Conservation (phyloP, 1,139 yeast species). For the Zygosaccharomyces pseudobailii region DNA sequence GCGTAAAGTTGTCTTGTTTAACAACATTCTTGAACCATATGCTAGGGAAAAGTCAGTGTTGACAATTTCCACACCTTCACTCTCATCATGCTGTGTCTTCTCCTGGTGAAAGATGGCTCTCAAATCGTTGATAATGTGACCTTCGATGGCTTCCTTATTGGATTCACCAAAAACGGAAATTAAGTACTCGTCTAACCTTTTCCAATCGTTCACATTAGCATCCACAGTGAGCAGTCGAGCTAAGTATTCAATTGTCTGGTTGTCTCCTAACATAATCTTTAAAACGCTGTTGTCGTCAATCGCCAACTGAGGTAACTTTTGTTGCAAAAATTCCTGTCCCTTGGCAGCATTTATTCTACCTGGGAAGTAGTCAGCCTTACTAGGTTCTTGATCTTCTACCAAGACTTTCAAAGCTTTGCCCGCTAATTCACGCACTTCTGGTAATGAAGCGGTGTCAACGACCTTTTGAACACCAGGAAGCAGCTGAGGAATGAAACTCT, state of each 20-base stretch:
- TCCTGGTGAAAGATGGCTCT: slow-evolving; percentile 65
- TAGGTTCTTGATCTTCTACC: slow-evolving; percentile 69
- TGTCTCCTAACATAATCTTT: slow-evolving; percentile 34
- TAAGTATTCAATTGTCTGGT: slow-evolving; percentile 46
- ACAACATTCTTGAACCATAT: slow-evolving; percentile 94
- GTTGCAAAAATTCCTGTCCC: slow-evolving; percentile 45
- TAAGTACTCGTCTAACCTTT: slow-evolving; percentile 57
- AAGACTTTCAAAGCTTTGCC: slow-evolving; percentile 77
- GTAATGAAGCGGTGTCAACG: slow-evolving; percentile 83
- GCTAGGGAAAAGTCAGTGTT: slow-evolving; percentile 94
- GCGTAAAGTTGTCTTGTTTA: slow-evolving; percentile 85
- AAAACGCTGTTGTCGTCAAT: slow-evolving; percentile 19
- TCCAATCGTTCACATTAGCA: slow-evolving; percentile 91
- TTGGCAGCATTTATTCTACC: slow-evolving; percentile 61
- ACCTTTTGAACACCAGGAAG: slow-evolving; percentile 90
- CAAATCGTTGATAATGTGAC: slow-evolving; percentile 46
- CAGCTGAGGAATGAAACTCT: slow-evolving; percentile 76
- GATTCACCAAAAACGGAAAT: slow-evolving; percentile 44
- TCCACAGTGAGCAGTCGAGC: slow-evolving; percentile 56
- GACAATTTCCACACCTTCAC: slow-evolving; percentile 83
- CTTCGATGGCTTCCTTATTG: slow-evolving; percentile 42
- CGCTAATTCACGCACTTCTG: slow-evolving; percentile 94
- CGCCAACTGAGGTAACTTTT: slow-evolving; percentile 33
- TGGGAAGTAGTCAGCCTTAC: slow-evolving; percentile 51
- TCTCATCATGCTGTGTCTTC: slow-evolving; percentile 49